Evolutionary conservation across 1,139 yeast genomes (phyloP).

Genomic region (Kluyveromyces sp.): DNA sequence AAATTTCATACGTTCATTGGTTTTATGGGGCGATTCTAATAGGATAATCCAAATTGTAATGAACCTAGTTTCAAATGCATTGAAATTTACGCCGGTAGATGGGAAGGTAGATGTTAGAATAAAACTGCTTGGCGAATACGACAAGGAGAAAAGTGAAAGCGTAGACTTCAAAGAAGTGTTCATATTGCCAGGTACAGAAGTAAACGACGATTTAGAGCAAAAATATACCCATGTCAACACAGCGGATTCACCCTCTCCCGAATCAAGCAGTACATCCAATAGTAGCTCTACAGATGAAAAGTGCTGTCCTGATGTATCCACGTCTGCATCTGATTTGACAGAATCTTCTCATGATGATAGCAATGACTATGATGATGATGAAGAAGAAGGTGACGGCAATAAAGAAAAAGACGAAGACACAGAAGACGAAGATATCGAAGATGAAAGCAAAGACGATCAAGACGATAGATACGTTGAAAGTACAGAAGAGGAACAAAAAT

Average conservation of each 20-base stretch:
- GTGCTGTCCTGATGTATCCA: background rate
- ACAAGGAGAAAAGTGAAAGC: constrained; percentile 37
- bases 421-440: constrained; percentile 6
- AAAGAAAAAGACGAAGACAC: constrained; percentile 19
- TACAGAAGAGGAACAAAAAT: no score
- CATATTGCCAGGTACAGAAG: constrained; percentile 25
- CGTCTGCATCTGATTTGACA: background rate
- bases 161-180: constrained; percentile 33
- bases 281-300: constrained; percentile 3
- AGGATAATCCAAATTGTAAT: constrained; percentile 80
- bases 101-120: constrained; percentile 70
- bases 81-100: constrained; percentile 83
- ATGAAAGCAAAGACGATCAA: no score
- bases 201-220: constrained; percentile 2
- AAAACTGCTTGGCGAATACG: constrained; percentile 65
- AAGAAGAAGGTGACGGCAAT: constrained; percentile 6
- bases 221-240: background rate
- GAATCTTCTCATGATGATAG: background rate
- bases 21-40: constrained; percentile 76
- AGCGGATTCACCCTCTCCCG: constrained; percentile 1
- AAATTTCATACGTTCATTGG: constrained; percentile 50
- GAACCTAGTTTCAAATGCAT: constrained; percentile 79
- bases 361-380: background rate
- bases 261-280: background rate
- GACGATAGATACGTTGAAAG: no score